Conservation (phyloP, 2,329 filamentous ascomycete genomes). For the Ophiostoma ips region DNA sequence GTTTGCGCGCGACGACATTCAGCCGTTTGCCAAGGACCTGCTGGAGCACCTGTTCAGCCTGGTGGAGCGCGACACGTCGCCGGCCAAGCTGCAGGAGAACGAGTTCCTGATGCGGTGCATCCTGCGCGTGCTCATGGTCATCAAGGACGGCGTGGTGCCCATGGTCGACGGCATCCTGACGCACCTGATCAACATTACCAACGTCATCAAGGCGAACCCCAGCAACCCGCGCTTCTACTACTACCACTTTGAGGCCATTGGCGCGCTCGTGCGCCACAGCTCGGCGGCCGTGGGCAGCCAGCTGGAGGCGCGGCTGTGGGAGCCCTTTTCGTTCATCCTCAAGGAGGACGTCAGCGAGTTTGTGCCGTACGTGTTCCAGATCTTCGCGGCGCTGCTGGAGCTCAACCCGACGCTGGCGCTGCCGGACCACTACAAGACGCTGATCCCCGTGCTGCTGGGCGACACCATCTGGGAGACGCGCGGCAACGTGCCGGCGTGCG, state of each 20-base stretch:
- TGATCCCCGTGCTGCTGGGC: conserved; percentile 65
- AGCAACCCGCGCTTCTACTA: conserved; percentile 98
- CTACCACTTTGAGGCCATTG: conserved; percentile 91
- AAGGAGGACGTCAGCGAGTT: conserved; percentile 78
- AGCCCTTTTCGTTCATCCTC: conserved; percentile 68
- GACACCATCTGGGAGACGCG: conserved; percentile 81
- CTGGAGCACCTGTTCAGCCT: conserved; percentile 82
- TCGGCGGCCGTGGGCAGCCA: conserved; percentile 50
- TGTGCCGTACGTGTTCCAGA: conserved; percentile 89
- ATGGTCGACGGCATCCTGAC: conserved; percentile 67
- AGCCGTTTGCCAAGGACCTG: conserved; percentile 71
- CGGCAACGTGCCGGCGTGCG: conserved; percentile 85
- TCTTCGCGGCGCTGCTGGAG: conserved; percentile 83
- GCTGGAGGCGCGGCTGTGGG: conserved; percentile 69
- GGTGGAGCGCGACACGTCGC: conserved; percentile 69
- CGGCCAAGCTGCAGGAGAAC: conserved; percentile 94
- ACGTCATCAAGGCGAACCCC: conserved; percentile 84
- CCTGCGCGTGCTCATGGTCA: conserved; percentile 92
- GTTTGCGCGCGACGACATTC: conserved; percentile 66
- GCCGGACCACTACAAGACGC: conserved; percentile 63
- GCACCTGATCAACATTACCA: conserved; percentile 78
- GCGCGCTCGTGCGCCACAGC: conserved; percentile 69
- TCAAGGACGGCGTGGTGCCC: conserved; percentile 64
- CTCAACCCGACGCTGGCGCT: conserved; percentile 67
- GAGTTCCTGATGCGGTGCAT: conserved; percentile 98